A percentile compares a stretch with the other conserved stretches of the same genome.
Conservation (phyloP, 192 early-diverging fungal species). For the Podila verticillata region DNA sequence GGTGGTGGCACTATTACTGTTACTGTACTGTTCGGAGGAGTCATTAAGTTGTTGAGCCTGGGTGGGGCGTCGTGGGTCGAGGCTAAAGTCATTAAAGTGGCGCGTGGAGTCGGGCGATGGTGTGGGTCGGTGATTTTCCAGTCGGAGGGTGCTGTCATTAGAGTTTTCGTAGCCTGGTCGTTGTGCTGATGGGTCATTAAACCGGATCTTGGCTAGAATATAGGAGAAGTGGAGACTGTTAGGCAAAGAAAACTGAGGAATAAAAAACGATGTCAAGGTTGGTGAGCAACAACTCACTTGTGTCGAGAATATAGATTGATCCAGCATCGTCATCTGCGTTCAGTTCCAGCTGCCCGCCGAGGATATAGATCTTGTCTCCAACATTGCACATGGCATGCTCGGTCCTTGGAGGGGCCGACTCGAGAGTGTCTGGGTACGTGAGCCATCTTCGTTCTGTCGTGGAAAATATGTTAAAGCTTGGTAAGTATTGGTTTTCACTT, state of each 20-base stretch:
- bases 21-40: background rate
- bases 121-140: constrained; percentile 25
- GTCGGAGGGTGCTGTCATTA: constrained; percentile 12
- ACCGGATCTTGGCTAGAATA: constrained; percentile 38
- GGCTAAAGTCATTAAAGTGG: constrained; percentile 22
- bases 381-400: constrained; percentile 55
- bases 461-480: background rate
- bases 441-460: constrained; percentile 60
- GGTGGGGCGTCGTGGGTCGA: constrained; percentile 9
- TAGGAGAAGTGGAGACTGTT: background rate
- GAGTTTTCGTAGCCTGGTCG: constrained; percentile 23
- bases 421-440: constrained; percentile 65
- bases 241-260: background rate
- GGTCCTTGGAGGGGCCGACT: constrained; percentile 57
- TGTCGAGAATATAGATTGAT: constrained; percentile 41
- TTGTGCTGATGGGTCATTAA: constrained; percentile 35
- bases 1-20: background rate
- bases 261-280: background rate
- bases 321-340: constrained; percentile 34
- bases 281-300: constrained; percentile 18
- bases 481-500: too few relatives aligned
- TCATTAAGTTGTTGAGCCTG: constrained; percentile 9
- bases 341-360: constrained; percentile 61
- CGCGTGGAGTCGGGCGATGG: constrained; percentile 31
- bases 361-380: constrained; percentile 60